Conservation (phyloP, 805 yeast species). For the Pichia manshurica region DNA sequence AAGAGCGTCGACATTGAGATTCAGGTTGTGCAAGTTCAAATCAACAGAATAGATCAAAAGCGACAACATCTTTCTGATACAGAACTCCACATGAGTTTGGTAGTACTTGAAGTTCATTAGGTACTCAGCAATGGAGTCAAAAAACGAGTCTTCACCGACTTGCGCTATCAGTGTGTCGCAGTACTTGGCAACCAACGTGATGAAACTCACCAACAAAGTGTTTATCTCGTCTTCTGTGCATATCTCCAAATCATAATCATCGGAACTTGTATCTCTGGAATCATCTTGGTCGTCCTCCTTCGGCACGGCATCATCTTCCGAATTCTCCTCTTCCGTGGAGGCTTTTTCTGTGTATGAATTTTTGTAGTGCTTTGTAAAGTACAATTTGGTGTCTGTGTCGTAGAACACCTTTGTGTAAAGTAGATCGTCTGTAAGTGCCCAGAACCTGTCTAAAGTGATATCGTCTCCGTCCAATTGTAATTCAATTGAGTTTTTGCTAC, state of each 20-base stretch:
- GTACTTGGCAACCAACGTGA: conserved; percentile 29
- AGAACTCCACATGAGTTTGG: conserved; percentile 36
- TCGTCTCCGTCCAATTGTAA: background rate
- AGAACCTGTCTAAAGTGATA: conserved; percentile 23
- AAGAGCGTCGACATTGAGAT: conserved; percentile 16
- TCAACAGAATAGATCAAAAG: conserved; percentile 32
- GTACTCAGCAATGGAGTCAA: conserved; percentile 23
- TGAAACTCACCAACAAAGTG: conserved; percentile 30
- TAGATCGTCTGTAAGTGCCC: conserved; percentile 30
- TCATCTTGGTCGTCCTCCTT: background rate
- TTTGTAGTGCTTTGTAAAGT: conserved; percentile 19
- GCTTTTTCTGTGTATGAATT: conserved; percentile 7
- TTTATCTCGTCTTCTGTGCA: conserved; percentile 31
- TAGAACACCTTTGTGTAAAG: conserved; percentile 25
- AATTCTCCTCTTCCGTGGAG: background rate
- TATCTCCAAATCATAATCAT: conserved; percentile 12
- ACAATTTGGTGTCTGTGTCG: conserved; percentile 21
- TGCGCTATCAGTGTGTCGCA: conserved; percentile 19
- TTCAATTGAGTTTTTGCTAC: background rate
- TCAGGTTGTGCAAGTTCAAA: conserved; percentile 22
- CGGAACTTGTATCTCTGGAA: background rate
- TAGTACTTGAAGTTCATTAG: conserved; percentile 28
- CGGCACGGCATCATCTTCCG: conserved; percentile 1
- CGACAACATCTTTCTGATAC: conserved; percentile 45
- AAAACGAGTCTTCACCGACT: conserved; percentile 24